Evolutionary conservation across 495 filamentous ascomycete species (phyloP), one percentile per base, ranked within the genome.

Genomic region (Penicillium lagena): DNA sequence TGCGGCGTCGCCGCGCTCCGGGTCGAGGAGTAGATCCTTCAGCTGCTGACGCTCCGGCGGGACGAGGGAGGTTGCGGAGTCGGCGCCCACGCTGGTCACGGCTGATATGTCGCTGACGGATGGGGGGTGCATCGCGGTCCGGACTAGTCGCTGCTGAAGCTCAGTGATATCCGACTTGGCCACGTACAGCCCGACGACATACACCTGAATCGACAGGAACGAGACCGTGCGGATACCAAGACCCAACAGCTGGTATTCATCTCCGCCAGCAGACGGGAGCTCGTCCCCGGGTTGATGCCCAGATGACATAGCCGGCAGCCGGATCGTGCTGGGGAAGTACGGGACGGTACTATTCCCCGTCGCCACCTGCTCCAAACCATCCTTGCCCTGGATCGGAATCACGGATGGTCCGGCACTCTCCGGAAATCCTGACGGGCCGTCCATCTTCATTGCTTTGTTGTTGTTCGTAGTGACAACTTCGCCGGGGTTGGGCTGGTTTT

Each of bases 121-220:
- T 12, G 61, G 70, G 9, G 67, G 66, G 42, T 60, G 56, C 29
- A 68, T 49, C 2, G 66, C 66, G 29, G 62, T 66, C 32, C 65
- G 66, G 28, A 85, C 66, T 22, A 86, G 67, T 22, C 68, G 65
- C 41, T 61, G 62, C 56, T 85, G 81, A 13, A 86, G 63, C 15
- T 62, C 56, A 7, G 65, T 61, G 44, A 97, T 81, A 55, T 95
- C 88, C 31, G 79, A 63, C 4, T 82, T 90, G 14, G 86, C 86
- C 22, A 96, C 73, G 65, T 98, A 98, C 49, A 93, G 69, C 7
- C 93, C 93, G 0, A 95, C 86, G 12, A 96, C 86, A 70, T 98
- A 98, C 43, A 98, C 93, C 60, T 95, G 82, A 22, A 98, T 86
- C n/a, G 78, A 67, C 35, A 98, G 61, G 58, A 96, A 95, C 32